Conservation (phyloP, 169 alveolate species). For the Babesia ovis region DNA sequence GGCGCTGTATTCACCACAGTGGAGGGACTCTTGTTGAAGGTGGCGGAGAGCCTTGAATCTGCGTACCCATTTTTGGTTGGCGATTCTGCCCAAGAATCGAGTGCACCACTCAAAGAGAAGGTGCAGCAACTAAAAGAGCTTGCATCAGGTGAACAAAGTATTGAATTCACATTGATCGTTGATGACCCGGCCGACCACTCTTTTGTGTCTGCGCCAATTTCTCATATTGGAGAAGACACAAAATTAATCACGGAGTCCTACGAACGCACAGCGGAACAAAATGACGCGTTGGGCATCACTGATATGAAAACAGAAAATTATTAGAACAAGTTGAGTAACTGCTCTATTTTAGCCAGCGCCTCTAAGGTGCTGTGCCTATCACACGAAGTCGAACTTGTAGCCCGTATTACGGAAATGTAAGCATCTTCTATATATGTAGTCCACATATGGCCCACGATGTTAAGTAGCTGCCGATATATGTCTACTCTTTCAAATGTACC, state of each 20-base stretch:
- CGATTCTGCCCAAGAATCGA: constrained; percentile 80
- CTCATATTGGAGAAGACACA: constrained; percentile 10
- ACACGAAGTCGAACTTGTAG: neutral
- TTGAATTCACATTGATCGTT: constrained; percentile 14
- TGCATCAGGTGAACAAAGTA: constrained; percentile 2
- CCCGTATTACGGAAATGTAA: neutral
- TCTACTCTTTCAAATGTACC: neutral
- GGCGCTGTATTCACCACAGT: constrained; percentile 94
- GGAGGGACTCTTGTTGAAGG: constrained; percentile 91
- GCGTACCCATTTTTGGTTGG: constrained; percentile 91
- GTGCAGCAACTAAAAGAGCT: constrained; percentile 20
- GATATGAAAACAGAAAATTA: constrained; percentile 42
- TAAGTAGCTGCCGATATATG: neutral
- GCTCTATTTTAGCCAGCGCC: constrained; percentile 10
- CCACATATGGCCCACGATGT: constrained; percentile 13
- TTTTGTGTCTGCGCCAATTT: constrained; percentile 8
- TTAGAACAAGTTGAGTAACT: constrained; percentile 38
- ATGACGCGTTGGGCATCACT: constrained; percentile 54
- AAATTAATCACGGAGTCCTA: constrained; percentile 24
- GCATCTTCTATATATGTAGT: neutral
- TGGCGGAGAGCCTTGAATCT: constrained; percentile 80
- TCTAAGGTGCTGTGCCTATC: neutral
- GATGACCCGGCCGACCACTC: constrained; percentile 65
- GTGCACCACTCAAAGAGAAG: constrained; percentile 8
- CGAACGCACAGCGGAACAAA: constrained; percentile 49